Evolutionary conservation across 192 early-diverging fungal genomes (phyloP).

Genomic region (Rhizophlyctis rosea): DNA sequence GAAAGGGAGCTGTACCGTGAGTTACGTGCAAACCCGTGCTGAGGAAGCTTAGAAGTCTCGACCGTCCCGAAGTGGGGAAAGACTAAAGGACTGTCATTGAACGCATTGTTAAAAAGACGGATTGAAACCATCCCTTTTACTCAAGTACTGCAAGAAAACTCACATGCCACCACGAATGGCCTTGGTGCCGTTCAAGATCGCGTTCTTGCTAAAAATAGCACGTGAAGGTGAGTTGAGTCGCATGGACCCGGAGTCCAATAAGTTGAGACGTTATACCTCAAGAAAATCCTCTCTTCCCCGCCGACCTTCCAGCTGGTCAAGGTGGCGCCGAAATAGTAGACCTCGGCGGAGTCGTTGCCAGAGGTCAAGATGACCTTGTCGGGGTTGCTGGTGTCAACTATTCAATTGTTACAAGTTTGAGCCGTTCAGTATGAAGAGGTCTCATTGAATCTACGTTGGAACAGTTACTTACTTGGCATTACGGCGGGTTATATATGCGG

Average conservation of each 20-base stretch:
- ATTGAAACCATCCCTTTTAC: background rate
- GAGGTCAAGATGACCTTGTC: conserved; percentile 18
- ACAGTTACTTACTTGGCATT: too few species aligned
- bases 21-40: conserved; percentile 68
- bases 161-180: conserved; percentile 74
- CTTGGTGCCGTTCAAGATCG: conserved; percentile 84
- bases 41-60: conserved; percentile 56
- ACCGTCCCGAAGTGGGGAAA: conserved; percentile 80
- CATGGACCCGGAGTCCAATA: too few species aligned
- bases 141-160: conserved; percentile 4
- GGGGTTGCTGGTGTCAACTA: conserved; percentile 20
- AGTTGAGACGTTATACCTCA: too few species aligned
- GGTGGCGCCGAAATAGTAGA: conserved; percentile 77
- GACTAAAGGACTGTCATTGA: conserved; percentile 54
- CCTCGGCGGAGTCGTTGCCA: conserved; percentile 24
- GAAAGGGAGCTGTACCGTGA: too few species aligned
- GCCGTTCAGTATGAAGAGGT: too few species aligned
- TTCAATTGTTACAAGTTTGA: too few species aligned
- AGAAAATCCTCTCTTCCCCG: conserved; percentile 78
- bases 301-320: conserved; percentile 83
- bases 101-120: background rate
- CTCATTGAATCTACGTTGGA: too few species aligned
- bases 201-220: conserved; percentile 61
- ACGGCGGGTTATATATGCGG: too few species aligned
- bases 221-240: too few species aligned